Evolutionary conservation across 371 early-diverging fungal species (phyloP).

Genomic region (Fennellomyces sp.): DNA sequence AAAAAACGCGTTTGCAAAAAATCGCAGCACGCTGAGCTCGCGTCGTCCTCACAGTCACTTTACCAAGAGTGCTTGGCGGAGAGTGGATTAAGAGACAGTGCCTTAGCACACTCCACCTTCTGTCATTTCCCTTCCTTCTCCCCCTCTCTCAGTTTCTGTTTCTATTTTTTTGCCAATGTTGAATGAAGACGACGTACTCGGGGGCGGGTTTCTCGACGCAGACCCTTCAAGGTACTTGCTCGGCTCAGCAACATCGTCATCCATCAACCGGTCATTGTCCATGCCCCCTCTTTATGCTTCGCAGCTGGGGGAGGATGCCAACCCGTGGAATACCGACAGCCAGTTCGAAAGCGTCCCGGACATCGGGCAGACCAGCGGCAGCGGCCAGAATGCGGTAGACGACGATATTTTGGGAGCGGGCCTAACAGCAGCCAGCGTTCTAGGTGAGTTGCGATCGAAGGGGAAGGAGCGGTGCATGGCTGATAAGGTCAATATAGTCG

Average conservation of each 20-base stretch:
- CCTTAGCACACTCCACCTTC: background rate
- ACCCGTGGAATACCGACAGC: slow-evolving; percentile 22
- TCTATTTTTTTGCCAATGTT: slow-evolving; percentile 11
- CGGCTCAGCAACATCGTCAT: slow-evolving; percentile 9
- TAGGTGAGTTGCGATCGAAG: slow-evolving; percentile 14
- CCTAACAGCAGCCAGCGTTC: slow-evolving; percentile 29
- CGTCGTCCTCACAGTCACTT: too few relatives aligned
- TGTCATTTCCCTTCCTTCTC: background rate
- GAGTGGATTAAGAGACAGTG: too few relatives aligned
- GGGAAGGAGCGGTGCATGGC: background rate
- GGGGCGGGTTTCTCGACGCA: slow-evolving; percentile 21
- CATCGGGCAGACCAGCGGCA: slow-evolving; percentile 8
- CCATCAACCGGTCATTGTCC: slow-evolving; percentile 20
- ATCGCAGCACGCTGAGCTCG: too few relatives aligned
- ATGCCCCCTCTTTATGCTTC: slow-evolving; percentile 17
- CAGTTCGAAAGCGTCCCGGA: slow-evolving; percentile 19
- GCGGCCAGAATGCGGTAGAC: slow-evolving; percentile 14
- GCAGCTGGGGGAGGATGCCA: slow-evolving; percentile 14
- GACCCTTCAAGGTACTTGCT: slow-evolving; percentile 18
- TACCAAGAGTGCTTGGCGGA: too few relatives aligned
- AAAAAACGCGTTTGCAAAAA: slow-evolving; percentile 15
- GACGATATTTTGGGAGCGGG: slow-evolving; percentile 22
- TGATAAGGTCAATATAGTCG: slow-evolving; percentile 32
- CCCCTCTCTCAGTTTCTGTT: slow-evolving; percentile 5
- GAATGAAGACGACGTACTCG: slow-evolving; percentile 23